Percentiles rank a stretch among this genome's conserved stretches.
These are phyloP conservation scores for Cercospora zeae-maydis DNA, from an alignment of 2,329 filamentous ascomycete genomes.

Conservation along the genomic window DNA sequence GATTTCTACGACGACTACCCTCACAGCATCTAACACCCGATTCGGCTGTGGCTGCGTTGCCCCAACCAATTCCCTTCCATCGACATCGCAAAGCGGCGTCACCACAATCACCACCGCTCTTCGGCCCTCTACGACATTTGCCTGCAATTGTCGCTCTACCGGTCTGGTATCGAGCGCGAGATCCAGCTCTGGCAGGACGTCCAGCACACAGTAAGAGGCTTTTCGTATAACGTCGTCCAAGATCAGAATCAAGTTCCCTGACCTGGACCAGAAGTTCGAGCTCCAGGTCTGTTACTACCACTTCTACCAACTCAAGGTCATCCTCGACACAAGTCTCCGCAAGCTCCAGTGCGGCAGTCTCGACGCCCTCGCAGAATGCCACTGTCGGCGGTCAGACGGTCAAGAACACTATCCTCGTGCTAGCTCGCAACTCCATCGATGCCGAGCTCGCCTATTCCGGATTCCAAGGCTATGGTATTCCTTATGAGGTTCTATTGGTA, in stretches of 20 bases:
- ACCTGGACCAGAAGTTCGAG: neutral
- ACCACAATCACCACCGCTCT: neutral
- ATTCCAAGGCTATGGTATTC: slow-evolving; percentile 10
- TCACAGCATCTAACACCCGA: slow-evolving; percentile 8
- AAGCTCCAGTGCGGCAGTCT: neutral
- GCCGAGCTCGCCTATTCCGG: slow-evolving; percentile 5
- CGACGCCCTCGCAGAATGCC: neutral
- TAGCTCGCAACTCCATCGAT: slow-evolving; percentile 11
- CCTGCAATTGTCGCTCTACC: slow-evolving; percentile 3
- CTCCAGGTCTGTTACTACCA: neutral
- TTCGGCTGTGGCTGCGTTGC: slow-evolving; percentile 6
- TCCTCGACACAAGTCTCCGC: neutral
- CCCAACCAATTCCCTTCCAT: slow-evolving; percentile 3
- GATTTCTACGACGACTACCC: slow-evolving; percentile 2
- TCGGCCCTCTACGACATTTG: neutral
- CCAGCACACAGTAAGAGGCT: neutral
- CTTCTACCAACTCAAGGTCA: neutral
- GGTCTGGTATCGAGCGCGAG: neutral
- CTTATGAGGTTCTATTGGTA: slow-evolving; percentile 10
- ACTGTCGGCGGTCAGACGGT: neutral
- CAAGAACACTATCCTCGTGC: slow-evolving; percentile 5
- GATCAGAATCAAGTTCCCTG: neutral
- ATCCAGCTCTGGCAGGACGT: neutral
- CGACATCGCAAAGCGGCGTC: neutral
- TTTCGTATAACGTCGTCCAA: neutral